Percentiles rank a stretch among this genome's conserved stretches.
These are phyloP conservation scores for Boletus vermiculosoides DNA, from an alignment of 768 basidiomycete genomes.

Conservation along the genomic window DNA sequence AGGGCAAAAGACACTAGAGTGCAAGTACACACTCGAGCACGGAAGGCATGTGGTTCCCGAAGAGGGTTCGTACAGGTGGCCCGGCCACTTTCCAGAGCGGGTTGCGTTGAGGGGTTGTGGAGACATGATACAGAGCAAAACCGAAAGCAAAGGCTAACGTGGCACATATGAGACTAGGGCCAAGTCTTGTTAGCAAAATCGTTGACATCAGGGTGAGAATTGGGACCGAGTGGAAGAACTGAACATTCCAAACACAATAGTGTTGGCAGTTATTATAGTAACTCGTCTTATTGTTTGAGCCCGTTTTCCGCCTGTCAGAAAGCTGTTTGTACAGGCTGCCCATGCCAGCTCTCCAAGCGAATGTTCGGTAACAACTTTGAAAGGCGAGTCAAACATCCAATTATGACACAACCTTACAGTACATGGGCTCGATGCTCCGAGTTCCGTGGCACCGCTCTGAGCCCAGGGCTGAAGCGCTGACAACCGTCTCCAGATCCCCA, in stretches of 20 bases:
- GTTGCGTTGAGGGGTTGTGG: conserved; percentile 32
- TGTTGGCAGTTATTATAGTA: not conserved
- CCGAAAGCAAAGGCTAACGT: conserved; percentile 9
- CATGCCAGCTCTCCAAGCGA: not conserved
- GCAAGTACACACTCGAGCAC: conserved; percentile 54
- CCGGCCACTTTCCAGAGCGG: conserved; percentile 59
- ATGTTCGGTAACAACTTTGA: not conserved
- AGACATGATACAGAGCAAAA: conserved; percentile 28
- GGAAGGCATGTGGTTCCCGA: conserved; percentile 52
- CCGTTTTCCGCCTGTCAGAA: not conserved
- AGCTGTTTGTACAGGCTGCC: no score
- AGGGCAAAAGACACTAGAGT: not conserved
- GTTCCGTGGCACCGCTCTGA: not conserved
- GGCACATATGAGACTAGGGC: conserved; percentile 9
- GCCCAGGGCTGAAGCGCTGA: no score
- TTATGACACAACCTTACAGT: no score
- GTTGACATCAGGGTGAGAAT: not conserved
- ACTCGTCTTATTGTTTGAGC: not conserved
- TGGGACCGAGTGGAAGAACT: not conserved
- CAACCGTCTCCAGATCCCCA: no score
- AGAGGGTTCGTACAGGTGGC: conserved; percentile 49
- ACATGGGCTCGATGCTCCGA: not conserved
- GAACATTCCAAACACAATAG: not conserved
- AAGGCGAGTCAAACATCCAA: not conserved
- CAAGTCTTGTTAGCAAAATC: conserved; percentile 1